Percentiles rank a stretch among this genome's conserved stretches.
Conservation (phyloP, 306 rosid genomes). For the Hippophae tibetana region DNA sequence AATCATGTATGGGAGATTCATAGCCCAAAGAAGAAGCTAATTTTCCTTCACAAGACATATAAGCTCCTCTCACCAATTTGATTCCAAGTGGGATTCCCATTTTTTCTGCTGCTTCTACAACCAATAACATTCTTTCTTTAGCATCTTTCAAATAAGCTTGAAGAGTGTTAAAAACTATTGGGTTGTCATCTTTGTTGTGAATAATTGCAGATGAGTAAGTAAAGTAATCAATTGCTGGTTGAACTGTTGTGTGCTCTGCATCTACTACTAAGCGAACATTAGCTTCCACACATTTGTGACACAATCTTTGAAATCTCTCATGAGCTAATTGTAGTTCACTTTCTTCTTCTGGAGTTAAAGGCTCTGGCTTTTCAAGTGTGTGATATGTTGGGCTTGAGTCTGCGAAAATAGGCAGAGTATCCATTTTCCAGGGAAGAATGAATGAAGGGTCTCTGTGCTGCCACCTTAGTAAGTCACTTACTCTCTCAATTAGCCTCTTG, state of each 20-base stretch:
- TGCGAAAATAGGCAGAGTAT: slow-evolving; percentile 57
- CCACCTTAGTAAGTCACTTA: slow-evolving; percentile 85
- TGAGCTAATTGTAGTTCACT: slow-evolving; percentile 46
- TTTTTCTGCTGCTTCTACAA: slow-evolving; percentile 38
- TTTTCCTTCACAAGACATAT: slow-evolving; percentile 62
- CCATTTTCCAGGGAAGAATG: slow-evolving; percentile 66
- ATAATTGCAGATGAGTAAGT: slow-evolving; percentile 58
- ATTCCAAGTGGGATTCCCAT: slow-evolving; percentile 69
- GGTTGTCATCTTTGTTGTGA: slow-evolving; percentile 41
- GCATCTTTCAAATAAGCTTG: slow-evolving; percentile 87
- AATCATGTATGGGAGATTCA: slow-evolving; percentile 64
- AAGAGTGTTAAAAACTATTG: slow-evolving; percentile 55
- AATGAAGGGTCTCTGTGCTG: slow-evolving; percentile 56
- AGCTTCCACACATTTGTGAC: slow-evolving; percentile 42
- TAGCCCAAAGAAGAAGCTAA: slow-evolving; percentile 53
- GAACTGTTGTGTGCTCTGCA: slow-evolving; percentile 74
- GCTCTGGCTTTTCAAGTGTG: slow-evolving; percentile 44
- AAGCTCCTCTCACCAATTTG: slow-evolving; percentile 89
- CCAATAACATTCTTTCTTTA: slow-evolving; percentile 42
- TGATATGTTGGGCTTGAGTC: slow-evolving; percentile 64
- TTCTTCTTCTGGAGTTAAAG: slow-evolving; percentile 57
- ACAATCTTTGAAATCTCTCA: slow-evolving; percentile 44
- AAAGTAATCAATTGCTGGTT: slow-evolving; percentile 86
- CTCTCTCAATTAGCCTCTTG: slow-evolving; percentile 43
- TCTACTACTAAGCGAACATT: slow-evolving; percentile 57